phyloP scores from a whole-genome alignment of 2,329 filamentous ascomycete genomes.

The Neocucurbitaria cava region DNA sequence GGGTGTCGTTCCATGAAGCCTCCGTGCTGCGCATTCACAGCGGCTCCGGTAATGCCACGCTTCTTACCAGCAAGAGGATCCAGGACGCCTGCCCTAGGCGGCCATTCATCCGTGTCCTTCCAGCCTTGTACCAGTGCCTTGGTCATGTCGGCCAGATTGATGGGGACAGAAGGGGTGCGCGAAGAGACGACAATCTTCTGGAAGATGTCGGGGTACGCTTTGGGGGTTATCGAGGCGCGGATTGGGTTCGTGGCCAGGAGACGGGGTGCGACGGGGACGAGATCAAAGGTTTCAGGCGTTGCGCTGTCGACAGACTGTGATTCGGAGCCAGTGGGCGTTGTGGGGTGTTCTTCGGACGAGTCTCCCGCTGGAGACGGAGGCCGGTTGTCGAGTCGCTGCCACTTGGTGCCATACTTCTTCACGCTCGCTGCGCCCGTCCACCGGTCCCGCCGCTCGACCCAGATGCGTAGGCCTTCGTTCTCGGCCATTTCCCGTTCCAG shows the following conservation, averaged over 20 bases:
- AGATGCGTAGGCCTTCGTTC: constrained; percentile 85
- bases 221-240: constrained; percentile 75
- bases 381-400: constrained; percentile 4
- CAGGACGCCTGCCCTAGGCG: constrained; percentile 65
- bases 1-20: constrained; percentile 47
- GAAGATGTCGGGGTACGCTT: constrained; percentile 82
- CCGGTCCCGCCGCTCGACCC: constrained; percentile 75
- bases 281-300: constrained; percentile 28
- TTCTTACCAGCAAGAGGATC: constrained; percentile 55
- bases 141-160: constrained; percentile 84
- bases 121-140: constrained; percentile 84
- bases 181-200: constrained; percentile 83
- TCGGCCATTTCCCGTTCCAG: constrained; percentile 61
- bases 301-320: constrained; percentile 9
- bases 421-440: constrained; percentile 78
- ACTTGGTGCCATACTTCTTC: constrained; percentile 44
- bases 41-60: constrained; percentile 24
- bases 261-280: constrained; percentile 76
- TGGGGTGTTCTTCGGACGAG: constrained; percentile 11
- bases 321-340: constrained; percentile 9
- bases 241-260: constrained; percentile 77
- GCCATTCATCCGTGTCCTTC: constrained; percentile 95
- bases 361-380: constrained; percentile 11
- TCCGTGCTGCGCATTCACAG: constrained; percentile 23
- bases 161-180: constrained; percentile 83